These are phyloP conservation scores for Globisporangium perplexum DNA, from an alignment of 352 stramenopile genomes.

Conservation along the genomic window DNA sequence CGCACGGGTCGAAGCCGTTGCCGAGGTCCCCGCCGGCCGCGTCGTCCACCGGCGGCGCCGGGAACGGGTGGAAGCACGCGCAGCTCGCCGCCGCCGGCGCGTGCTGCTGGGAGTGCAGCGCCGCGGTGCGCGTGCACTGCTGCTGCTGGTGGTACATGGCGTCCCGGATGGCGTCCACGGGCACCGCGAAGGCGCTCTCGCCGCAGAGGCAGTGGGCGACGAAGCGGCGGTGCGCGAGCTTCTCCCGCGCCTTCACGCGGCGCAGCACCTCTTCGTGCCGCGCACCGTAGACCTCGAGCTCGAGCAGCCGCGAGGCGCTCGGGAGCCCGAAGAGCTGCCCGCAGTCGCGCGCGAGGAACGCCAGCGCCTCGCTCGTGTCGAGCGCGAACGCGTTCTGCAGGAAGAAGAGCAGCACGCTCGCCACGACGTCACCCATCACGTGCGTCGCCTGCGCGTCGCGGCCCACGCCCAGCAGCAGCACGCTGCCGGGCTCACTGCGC, in stretches of 20 bases:
- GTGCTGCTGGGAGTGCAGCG: background rate
- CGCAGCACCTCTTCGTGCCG: slow-evolving; percentile 1
- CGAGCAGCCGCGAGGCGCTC: slow-evolving; percentile 17
- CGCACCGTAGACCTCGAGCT: slow-evolving; percentile 20
- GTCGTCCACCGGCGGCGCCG: background rate
- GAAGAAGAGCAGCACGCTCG: slow-evolving; percentile 44
- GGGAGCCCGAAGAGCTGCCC: slow-evolving; percentile 28
- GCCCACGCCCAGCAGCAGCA: slow-evolving; percentile 33
- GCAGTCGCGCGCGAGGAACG: slow-evolving; percentile 3
- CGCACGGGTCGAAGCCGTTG: slow-evolving; percentile 15
- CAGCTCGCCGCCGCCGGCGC: slow-evolving; percentile 1
- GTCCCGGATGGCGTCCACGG: slow-evolving; percentile 8
- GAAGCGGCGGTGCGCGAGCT: slow-evolving; percentile 6
- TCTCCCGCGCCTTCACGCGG: slow-evolving; percentile 10
- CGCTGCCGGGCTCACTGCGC: slow-evolving; percentile 27
- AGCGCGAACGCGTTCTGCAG: slow-evolving; percentile 27
- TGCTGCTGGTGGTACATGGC: slow-evolving; percentile 14
- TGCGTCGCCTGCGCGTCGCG: slow-evolving; percentile 14
- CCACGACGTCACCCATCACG: slow-evolving; percentile 21
- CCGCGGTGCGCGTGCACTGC: slow-evolving; percentile 16
- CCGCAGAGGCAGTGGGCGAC: slow-evolving; percentile 41
- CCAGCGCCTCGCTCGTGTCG: slow-evolving; percentile 17
- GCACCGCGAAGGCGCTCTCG: slow-evolving; percentile 26
- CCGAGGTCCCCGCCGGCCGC: background rate
- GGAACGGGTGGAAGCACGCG: slow-evolving; percentile 34